These are phyloP conservation scores for Vicia sativa DNA, from an alignment of 306 rosid species.

Conservation along the genomic window DNA sequence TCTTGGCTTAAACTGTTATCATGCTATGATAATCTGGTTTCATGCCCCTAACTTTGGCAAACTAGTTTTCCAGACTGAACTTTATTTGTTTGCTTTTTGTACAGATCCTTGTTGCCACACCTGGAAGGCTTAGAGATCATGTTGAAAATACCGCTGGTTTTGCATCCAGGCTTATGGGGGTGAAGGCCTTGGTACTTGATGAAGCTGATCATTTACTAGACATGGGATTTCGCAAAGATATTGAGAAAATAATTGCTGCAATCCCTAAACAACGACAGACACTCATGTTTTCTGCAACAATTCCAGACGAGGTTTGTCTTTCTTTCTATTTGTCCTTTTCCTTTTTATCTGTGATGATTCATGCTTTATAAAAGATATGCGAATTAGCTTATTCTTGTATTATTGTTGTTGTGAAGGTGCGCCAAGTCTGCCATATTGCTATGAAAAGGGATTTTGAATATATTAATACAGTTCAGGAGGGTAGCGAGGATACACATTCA, in stretches of 20 bases:
- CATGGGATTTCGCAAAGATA: conserved; percentile 98
- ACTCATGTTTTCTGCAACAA: conserved; percentile 91
- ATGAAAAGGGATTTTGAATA: conserved; percentile 89
- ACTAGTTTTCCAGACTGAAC: not conserved
- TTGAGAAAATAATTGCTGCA: conserved; percentile 87
- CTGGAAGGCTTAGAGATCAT: conserved; percentile 99
- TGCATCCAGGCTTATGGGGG: conserved; percentile 94
- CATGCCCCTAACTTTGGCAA: not conserved
- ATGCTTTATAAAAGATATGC: conserved; percentile 18
- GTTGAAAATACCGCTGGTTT: conserved; percentile 93
- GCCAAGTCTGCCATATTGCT: conserved; percentile 89
- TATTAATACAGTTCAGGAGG: conserved; percentile 84
- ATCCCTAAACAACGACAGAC: conserved; percentile 94
- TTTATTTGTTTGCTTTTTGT: conserved; percentile 28
- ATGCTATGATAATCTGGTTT: not conserved
- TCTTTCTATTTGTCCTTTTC: not conserved
- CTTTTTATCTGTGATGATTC: conserved; percentile 6
- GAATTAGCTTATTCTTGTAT: conserved; percentile 8
- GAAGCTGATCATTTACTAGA: conserved; percentile 99
- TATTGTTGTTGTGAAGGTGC: conserved; percentile 65
- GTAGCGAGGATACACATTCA: conserved; percentile 88
- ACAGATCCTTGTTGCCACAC: conserved; percentile 98
- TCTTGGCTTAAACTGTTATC: not conserved
- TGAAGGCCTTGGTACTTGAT: conserved; percentile 87
- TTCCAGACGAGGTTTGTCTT: conserved; percentile 79